These are phyloP conservation scores for Russula ochroleuca DNA, from an alignment of 768 basidiomycete genomes.

Conservation along the genomic window DNA sequence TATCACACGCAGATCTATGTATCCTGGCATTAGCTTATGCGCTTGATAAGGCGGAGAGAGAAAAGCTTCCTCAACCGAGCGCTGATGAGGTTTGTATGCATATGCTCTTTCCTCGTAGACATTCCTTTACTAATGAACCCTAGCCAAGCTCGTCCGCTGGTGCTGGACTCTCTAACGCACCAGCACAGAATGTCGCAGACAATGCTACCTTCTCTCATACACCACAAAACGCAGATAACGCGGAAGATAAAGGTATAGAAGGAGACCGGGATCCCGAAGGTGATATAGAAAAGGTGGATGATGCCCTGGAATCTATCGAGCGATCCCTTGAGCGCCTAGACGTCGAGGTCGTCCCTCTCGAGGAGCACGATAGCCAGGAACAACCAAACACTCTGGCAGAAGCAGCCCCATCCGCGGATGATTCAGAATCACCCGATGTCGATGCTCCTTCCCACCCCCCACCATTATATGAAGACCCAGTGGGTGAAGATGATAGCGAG, in stretches of 20 bases:
- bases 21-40: conserved; percentile 85
- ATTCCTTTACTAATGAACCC: neutral
- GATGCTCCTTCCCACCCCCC: conserved; percentile 21
- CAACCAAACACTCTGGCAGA: neutral
- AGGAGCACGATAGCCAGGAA: conserved; percentile 6
- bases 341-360: conserved; percentile 16
- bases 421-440: conserved; percentile 23
- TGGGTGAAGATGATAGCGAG: conserved; percentile 74
- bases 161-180: neutral
- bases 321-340: conserved; percentile 8
- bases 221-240: neutral
- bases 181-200: neutral
- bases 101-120: neutral
- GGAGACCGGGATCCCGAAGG: neutral
- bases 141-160: conserved; percentile 6
- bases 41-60: conserved; percentile 53
- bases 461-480: conserved; percentile 69
- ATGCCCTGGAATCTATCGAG: conserved; percentile 3
- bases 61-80: conserved; percentile 30
- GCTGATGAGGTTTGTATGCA: conserved; percentile 30
- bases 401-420: conserved; percentile 9
- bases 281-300: conserved; percentile 25
- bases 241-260: neutral
- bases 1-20: conserved; percentile 87
- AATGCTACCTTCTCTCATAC: neutral